Evolutionary conservation across 2,329 filamentous ascomycete species (phyloP), one percentile per base, ranked within the genome.

Genomic region (Alternaria solani): DNA sequence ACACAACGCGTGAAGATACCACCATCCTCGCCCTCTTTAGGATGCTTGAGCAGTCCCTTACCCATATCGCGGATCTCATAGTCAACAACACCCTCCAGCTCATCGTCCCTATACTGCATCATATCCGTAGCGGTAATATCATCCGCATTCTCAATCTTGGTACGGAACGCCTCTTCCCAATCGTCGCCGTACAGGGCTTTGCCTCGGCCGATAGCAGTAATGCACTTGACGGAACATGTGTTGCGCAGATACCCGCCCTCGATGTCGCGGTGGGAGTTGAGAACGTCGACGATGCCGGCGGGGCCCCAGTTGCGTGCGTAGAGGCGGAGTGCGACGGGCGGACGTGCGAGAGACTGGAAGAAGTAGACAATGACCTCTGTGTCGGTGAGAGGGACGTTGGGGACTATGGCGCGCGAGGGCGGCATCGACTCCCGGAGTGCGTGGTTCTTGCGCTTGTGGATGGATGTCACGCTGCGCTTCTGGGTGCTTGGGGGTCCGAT

Each of bases 351-450:
- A 0, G 66, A 66, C n/a, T 76, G 72, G 62, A 73, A 77, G 63
- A 76, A 75, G 63, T 71, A 76, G 0, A 76, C 70, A 3, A 76
- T 66, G 0, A 77, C 14, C 25, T 77, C 75, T 0, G 49, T 62
- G 23, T 77, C 72, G 0, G 72, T 77, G 0, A 77, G 57, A 0
- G 74, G 73, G 0, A 77, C 32, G 0, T 55, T 8, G 0, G 75
- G 75, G 0, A 77, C 53, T 3, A 62, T 52, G 0, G 65, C 60
- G 7, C 59, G 55, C 0, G 51, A 11, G 1, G 70, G 66, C 0
- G 71, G 66, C 14, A 76, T 46, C 1, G 59, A 55, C 4, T 61
- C 63, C 11, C 59, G 59, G 0, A 75, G 51, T 26, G 72, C 65
- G 49, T 76, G 70, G 3, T 58, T 61, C 7, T 62, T 55, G 0